phyloP scores from a whole-genome alignment of 176 grass and related monocot species.

The Phyllostachys edulis region DNA sequence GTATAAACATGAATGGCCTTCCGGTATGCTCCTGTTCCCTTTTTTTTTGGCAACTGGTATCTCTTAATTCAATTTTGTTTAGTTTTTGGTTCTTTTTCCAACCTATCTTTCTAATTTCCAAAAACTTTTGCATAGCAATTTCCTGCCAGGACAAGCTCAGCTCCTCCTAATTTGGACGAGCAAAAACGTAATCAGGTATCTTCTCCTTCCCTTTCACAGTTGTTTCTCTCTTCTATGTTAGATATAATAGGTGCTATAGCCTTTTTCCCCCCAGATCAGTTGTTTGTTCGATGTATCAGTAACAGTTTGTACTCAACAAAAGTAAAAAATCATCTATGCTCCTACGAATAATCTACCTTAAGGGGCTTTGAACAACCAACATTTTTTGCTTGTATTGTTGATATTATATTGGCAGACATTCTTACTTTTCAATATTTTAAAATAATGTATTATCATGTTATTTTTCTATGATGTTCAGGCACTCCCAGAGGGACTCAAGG shows the following conservation, averaged over 20 bases:
- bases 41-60: constrained; percentile 14
- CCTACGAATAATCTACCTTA: background rate
- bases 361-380: background rate
- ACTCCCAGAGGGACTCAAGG: constrained; percentile 45
- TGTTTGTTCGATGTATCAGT: background rate
- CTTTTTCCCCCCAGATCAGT: background rate
- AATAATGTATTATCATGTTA: constrained; percentile 9
- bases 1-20: constrained; percentile 73
- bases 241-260: background rate
- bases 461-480: constrained; percentile 39
- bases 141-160: constrained; percentile 94
- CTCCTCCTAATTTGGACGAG: constrained; percentile 94
- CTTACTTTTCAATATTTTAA: constrained; percentile 14
- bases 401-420: background rate
- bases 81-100: background rate
- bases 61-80: background rate
- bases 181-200: constrained; percentile 88
- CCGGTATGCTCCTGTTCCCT: constrained; percentile 53
- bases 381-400: background rate
- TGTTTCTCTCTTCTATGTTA: background rate
- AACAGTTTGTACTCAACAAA: background rate
- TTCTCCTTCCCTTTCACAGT: background rate
- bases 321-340: background rate
- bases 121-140: constrained; percentile 48
- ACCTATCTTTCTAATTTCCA: background rate